Percentiles rank a stretch among this genome's conserved stretches.
phyloP scores from a whole-genome alignment of 1,284 basidiomycete species.

The Ustilago curta region DNA sequence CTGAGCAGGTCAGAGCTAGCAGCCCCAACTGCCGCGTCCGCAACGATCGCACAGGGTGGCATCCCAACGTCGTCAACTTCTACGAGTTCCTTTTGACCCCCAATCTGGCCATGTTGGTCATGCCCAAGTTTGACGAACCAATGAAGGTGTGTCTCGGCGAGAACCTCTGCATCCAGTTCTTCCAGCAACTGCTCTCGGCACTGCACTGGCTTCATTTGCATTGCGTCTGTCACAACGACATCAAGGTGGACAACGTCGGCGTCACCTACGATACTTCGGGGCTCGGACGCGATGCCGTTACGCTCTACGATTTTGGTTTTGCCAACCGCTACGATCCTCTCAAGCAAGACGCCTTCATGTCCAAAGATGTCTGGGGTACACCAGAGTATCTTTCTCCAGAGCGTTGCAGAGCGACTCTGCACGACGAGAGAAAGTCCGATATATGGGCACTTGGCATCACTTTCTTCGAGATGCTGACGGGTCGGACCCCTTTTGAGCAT shows the following conservation, averaged over 20 bases:
- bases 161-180: constrained; percentile 51
- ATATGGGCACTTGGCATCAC: constrained; percentile 63
- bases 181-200: constrained; percentile 49
- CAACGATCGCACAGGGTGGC: constrained; percentile 45
- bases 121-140: constrained; percentile 58
- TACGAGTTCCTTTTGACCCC: constrained; percentile 58
- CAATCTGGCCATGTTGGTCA: constrained; percentile 48
- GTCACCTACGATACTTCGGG: constrained; percentile 50
- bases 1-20: constrained; percentile 34
- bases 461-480: constrained; percentile 62
- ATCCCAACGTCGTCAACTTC: constrained; percentile 55
- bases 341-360: constrained; percentile 41
- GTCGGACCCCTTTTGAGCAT: constrained; percentile 60
- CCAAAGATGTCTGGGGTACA: constrained; percentile 52
- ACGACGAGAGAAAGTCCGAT: constrained; percentile 59
- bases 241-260: constrained; percentile 61
- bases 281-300: constrained; percentile 26
- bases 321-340: constrained; percentile 55
- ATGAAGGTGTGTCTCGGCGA: constrained; percentile 60
- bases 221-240: constrained; percentile 58
- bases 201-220: constrained; percentile 60
- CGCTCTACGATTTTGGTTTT: constrained; percentile 60
- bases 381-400: constrained; percentile 63
- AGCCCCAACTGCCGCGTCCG: constrained; percentile 41
- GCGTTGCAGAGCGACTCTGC: constrained; percentile 41